Conservation (phyloP, 129 eudicot species). For the Tagetes erecta region DNA sequence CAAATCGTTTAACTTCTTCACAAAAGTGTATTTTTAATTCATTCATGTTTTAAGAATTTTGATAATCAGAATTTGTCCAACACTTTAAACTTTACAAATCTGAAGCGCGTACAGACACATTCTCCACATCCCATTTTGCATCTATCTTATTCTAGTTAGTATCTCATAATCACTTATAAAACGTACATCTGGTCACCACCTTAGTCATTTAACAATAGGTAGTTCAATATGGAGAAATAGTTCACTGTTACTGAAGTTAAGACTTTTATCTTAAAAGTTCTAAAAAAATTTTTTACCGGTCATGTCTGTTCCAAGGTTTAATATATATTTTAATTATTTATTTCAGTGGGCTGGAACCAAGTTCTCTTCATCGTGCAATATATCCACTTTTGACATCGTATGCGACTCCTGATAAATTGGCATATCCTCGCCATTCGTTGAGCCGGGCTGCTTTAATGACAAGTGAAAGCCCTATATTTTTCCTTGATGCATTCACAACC, state of each 20-base stretch:
- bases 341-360: conserved; percentile 95
- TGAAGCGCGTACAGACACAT: background rate
- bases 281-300: too few relatives aligned
- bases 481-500: conserved; percentile 91
- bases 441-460: conserved; percentile 97
- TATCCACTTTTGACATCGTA: conserved; percentile 83
- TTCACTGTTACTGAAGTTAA: background rate
- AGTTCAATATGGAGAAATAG: background rate
- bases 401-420: conserved; percentile 82
- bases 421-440: conserved; percentile 95
- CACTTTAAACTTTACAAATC: background rate
- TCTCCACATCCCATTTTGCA: background rate
- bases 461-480: conserved; percentile 91
- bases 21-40: background rate
- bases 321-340: conserved; percentile 16
- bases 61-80: background rate
- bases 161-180: background rate
- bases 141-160: too few relatives aligned
- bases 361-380: conserved; percentile 84
- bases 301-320: background rate
- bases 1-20: background rate
- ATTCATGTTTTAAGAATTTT: background rate
- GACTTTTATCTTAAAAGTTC: too few relatives aligned
- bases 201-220: background rate
- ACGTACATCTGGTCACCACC: background rate